Evolutionary conservation across 176 grass and related monocot species (phyloP).

Genomic region (Aegilops bicornis): DNA sequence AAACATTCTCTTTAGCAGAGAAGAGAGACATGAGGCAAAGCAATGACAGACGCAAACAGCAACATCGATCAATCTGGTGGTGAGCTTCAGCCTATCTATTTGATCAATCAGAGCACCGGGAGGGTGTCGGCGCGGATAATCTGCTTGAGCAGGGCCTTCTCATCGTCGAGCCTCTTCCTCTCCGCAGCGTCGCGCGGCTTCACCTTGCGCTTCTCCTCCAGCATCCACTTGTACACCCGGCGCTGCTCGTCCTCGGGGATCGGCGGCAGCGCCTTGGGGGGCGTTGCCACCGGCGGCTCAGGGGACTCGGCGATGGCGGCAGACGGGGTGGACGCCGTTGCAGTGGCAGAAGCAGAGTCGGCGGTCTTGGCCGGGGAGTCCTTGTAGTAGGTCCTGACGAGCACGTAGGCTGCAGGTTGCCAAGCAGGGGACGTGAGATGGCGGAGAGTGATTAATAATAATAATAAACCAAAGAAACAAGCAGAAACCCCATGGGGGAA

Average conservation of each 20-base stretch:
- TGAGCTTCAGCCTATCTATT: too few relatives aligned
- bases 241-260: slow-evolving; percentile 74
- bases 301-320: slow-evolving; percentile 6
- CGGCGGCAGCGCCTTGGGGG: slow-evolving; percentile 54
- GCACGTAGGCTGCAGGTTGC: slow-evolving; percentile 54
- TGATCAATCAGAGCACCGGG: slow-evolving; percentile 64
- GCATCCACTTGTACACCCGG: slow-evolving; percentile 79
- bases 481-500: too few relatives aligned
- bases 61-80: not conserved
- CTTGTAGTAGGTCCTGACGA: slow-evolving; percentile 57
- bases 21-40: not conserved
- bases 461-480: too few relatives aligned
- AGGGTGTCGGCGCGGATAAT: slow-evolving; percentile 59
- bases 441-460: not conserved
- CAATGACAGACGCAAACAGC: not conserved
- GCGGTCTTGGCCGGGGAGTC: slow-evolving; percentile 27
- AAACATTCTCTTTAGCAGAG: not conserved
- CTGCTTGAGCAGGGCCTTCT: slow-evolving; percentile 91
- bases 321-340: not conserved
- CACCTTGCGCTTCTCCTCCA: slow-evolving; percentile 93
- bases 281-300: slow-evolving; percentile 14
- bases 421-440: not conserved
- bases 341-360: not conserved
- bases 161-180: slow-evolving; percentile 80
- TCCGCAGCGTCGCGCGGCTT: slow-evolving; percentile 52